A percentile compares a stretch with the other conserved stretches of the same genome.
Evolutionary conservation across 805 yeast species (phyloP).

Genomic region (Suhomyces vadensis): DNA sequence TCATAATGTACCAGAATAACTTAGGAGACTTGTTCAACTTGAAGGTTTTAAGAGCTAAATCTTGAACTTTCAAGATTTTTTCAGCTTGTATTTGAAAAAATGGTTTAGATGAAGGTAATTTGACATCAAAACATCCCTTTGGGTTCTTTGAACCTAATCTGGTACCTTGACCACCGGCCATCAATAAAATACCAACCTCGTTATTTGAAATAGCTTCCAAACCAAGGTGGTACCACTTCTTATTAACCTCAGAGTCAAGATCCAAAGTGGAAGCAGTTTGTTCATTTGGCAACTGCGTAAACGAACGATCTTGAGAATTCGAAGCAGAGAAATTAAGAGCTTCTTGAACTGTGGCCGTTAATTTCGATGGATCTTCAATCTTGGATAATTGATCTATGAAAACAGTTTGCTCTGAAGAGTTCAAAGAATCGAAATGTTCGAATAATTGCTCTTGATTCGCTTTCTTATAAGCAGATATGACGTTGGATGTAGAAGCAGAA

Average conservation of each 20-base stretch:
- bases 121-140: slow-evolving; percentile 90
- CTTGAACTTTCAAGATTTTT: slow-evolving; percentile 64
- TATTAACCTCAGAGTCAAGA: slow-evolving; percentile 28
- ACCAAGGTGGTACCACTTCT: slow-evolving; percentile 55
- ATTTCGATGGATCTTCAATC: slow-evolving; percentile 42
- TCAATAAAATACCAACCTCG: slow-evolving; percentile 83
- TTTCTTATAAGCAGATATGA: slow-evolving; percentile 33
- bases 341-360: slow-evolving; percentile 42
- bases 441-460: slow-evolving; percentile 60
- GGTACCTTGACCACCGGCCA: slow-evolving; percentile 99
- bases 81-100: slow-evolving; percentile 94
- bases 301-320: slow-evolving; percentile 25
- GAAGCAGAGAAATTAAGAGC: slow-evolving; percentile 46
- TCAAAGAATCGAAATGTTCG: slow-evolving; percentile 44
- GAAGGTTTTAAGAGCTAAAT: slow-evolving; percentile 44
- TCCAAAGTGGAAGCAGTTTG: slow-evolving; percentile 53
- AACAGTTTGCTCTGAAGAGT: slow-evolving; percentile 29
- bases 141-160: slow-evolving; percentile 88
- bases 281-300: slow-evolving; percentile 50
- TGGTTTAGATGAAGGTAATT: slow-evolving; percentile 79
- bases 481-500: slow-evolving; percentile 10
- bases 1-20: slow-evolving; percentile 91
- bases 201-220: slow-evolving; percentile 63
- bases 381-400: slow-evolving; percentile 44
- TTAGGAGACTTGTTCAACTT: slow-evolving; percentile 22